Conservation (phyloP, 1,284 basidiomycete genomes). For the Polyporus tsugae region DNA sequence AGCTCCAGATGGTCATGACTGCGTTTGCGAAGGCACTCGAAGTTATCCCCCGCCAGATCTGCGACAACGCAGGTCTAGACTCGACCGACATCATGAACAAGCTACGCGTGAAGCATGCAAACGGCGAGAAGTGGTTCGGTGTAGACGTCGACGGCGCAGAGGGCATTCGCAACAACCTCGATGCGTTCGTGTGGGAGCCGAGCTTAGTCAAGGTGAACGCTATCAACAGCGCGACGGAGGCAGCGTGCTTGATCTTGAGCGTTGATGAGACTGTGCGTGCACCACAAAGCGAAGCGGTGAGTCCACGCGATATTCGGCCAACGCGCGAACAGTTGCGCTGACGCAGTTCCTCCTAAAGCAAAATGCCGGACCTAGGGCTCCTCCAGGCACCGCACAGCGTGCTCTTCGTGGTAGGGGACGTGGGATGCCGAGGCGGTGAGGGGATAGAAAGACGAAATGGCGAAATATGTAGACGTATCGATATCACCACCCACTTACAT, state of each 20-base stretch:
- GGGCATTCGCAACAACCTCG: constrained; percentile 95
- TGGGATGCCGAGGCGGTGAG: constrained; percentile 73
- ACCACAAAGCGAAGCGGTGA: constrained; percentile 89
- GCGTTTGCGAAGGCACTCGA: constrained; percentile 98
- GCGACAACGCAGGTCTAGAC: constrained; percentile 98
- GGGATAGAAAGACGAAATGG: constrained; percentile 29
- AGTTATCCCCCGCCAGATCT: constrained; percentile 97
- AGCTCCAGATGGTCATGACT: constrained; percentile 94
- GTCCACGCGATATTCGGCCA: constrained; percentile 37
- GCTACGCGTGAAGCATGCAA: constrained; percentile 95
- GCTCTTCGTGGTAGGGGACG: constrained; percentile 86
- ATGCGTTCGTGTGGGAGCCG: constrained; percentile 98
- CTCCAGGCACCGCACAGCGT: constrained; percentile 84
- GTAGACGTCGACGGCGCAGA: constrained; percentile 93
- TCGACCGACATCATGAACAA: constrained; percentile 98
- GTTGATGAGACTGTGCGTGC: constrained; percentile 96
- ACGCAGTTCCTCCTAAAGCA: constrained; percentile 45
- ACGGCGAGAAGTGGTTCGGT: constrained; percentile 89
- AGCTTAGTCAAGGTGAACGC: constrained; percentile 96
- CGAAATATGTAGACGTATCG: constrained; percentile 38
- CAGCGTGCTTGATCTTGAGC: constrained; percentile 93
- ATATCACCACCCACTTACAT: constrained; percentile 25
- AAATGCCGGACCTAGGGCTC: constrained; percentile 83
- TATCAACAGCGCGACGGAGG: constrained; percentile 94
- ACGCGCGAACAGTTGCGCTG: constrained; percentile 8